Evolutionary conservation across 2,329 filamentous ascomycete genomes (phyloP).

Genomic region (Microsporum ferrugineum): DNA sequence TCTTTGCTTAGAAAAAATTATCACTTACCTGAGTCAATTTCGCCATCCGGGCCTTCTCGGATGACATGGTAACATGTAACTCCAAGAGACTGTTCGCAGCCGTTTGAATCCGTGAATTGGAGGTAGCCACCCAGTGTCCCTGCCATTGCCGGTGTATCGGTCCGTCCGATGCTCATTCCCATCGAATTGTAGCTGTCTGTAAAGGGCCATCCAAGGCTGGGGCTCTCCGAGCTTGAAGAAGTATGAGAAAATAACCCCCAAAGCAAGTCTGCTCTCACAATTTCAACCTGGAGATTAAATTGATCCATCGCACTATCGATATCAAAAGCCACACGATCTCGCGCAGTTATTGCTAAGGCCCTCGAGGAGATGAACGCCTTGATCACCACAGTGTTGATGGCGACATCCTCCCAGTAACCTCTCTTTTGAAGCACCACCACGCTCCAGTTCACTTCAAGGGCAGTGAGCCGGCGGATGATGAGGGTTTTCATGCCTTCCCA

Average conservation of each 20-base stretch:
- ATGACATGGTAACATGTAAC: slow-evolving; percentile 7
- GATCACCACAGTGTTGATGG: background rate
- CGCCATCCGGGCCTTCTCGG: background rate
- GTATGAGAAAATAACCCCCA: background rate
- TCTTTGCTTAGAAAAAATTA: no score
- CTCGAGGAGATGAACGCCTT: background rate
- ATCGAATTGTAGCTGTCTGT: background rate
- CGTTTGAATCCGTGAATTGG: background rate
- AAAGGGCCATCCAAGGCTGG: slow-evolving; percentile 3
- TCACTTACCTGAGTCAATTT: background rate
- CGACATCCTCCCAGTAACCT: slow-evolving; percentile 5
- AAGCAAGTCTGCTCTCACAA: background rate
- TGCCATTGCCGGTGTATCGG: background rate
- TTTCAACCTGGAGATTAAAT: background rate
- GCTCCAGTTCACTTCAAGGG: background rate
- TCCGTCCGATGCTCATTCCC: background rate
- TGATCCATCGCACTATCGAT: background rate
- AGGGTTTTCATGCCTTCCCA: background rate
- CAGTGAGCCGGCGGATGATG: background rate
- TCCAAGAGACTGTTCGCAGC: background rate
- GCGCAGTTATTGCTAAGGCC: background rate
- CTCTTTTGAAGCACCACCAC: background rate
- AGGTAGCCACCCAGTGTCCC: slow-evolving; percentile 2
- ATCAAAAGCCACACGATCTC: background rate
- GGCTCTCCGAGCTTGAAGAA: background rate